Evolutionary conservation across 1,284 basidiomycete species (phyloP).

Genomic region (Cryptococcus amylolentus): DNA sequence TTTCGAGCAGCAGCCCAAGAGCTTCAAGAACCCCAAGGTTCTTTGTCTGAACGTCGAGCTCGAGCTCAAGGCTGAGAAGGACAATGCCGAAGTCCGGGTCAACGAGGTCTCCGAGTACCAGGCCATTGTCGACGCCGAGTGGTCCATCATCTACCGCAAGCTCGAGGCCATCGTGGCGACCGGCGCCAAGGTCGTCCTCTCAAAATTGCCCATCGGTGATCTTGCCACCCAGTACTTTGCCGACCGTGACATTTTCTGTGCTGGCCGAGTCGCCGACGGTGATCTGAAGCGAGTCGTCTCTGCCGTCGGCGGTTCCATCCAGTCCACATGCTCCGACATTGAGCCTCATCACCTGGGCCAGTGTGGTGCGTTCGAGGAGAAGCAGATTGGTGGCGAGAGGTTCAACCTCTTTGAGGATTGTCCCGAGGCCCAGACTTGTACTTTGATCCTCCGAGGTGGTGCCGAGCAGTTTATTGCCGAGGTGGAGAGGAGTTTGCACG

Average conservation of each 20-base stretch:
- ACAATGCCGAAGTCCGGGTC: slow-evolving; percentile 97
- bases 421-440: slow-evolving; percentile 94
- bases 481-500: slow-evolving; percentile 94
- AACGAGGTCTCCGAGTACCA: slow-evolving; percentile 97
- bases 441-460: slow-evolving; percentile 90
- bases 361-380: slow-evolving; percentile 89
- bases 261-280: slow-evolving; percentile 85
- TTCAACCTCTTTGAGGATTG: slow-evolving; percentile 97
- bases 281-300: slow-evolving; percentile 94
- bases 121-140: slow-evolving; percentile 98
- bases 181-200: slow-evolving; percentile 95
- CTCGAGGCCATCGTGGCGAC: slow-evolving; percentile 94
- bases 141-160: slow-evolving; percentile 99
- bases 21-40: slow-evolving; percentile 82
- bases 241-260: slow-evolving; percentile 98
- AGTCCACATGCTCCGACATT: slow-evolving; percentile 95
- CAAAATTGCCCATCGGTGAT: slow-evolving; percentile 97
- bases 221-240: slow-evolving; percentile 99
- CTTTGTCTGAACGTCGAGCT: slow-evolving; percentile 97
- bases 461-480: slow-evolving; percentile 99
- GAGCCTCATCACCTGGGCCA: slow-evolving; percentile 82
- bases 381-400: slow-evolving; percentile 93
- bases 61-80: slow-evolving; percentile 98
- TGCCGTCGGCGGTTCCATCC: slow-evolving; percentile 90
- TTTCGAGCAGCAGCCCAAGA: slow-evolving; percentile 98